Base-by-base conservation (phyloP, 495 filamentous ascomycete species). In the Monascus purpureus region DNA sequence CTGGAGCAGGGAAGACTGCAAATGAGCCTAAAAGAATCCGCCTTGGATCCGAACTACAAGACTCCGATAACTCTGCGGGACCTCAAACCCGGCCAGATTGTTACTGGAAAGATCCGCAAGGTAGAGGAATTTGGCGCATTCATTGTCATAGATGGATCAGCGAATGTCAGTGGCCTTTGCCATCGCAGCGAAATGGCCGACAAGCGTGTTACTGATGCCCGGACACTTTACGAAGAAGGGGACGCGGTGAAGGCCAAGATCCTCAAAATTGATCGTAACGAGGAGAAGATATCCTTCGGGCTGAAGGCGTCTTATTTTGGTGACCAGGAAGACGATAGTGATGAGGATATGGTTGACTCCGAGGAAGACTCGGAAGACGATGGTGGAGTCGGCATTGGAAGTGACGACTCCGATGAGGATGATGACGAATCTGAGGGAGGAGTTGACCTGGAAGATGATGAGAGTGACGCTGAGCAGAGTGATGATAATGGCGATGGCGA, bases 61-160 rank as follows among this genome's bases (percentile, higher is more conserved):
- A 69, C 74, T 11, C 74, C 72, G 2, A 42, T 77, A 15, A 72
- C 67, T 3, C 74, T 87, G 38, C 59, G 66, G 17, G 81, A 93
- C 41, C 59, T 95, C 28, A 72, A 77, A 50, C 62, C 64, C 33
- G 88, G 86, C 3, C 80, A 87, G 49, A 59, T 80, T 13, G 64
- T 97, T 16, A 92, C 80, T 8, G 90, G 87, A 19, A 92, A 82
- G 45, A 68, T 97, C 32, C 75, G 86, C 35, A 92, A 92, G 53
- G 83, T 94, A 2, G 83, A 92, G 48, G 81, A 93, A 13, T 96
- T 82, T 46, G 90, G 90, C 46, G 87, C 85, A 6, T 96, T 96
- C 55, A 80, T 97, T 45, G 73, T 86, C 31, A 59, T 97, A 19
- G 85, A 94, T 57, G 67, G 73, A 20, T 88, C 85, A 16, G 53